These are phyloP conservation scores for Aspergillus heteromorphus DNA, from an alignment of 495 filamentous ascomycete species.

Conservation along the genomic window DNA sequence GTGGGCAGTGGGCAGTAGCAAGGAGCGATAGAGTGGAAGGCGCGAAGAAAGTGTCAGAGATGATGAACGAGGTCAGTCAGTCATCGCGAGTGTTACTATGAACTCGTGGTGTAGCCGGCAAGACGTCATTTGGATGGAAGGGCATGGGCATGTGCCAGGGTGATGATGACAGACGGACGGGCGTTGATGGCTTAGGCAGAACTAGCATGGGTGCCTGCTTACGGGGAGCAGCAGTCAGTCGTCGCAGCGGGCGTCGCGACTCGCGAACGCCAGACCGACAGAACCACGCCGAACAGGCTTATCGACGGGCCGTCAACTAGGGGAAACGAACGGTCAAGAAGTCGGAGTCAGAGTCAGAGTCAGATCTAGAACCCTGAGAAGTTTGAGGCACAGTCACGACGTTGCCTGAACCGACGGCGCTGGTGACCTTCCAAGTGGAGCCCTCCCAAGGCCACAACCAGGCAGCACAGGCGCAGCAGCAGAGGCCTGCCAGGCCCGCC, in stretches of 20 bases:
- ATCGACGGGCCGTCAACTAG: not conserved
- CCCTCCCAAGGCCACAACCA: not conserved
- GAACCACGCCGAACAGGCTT: not conserved
- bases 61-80: not conserved
- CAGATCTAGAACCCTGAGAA: not conserved
- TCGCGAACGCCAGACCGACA: not conserved
- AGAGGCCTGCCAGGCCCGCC: not conserved
- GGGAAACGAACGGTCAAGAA: not conserved
- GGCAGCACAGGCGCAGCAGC: not conserved
- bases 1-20: too few relatives aligned
- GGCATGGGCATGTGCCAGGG: conserved; percentile 2
- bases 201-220: conserved; percentile 4
- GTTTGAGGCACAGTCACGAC: not conserved
- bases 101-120: not conserved
- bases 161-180: not conserved
- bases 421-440: not conserved
- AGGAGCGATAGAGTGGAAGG: not conserved
- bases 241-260: not conserved
- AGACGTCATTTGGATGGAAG: conserved; percentile 1
- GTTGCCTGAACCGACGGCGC: not conserved
- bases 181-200: conserved; percentile 4
- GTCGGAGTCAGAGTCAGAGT: conserved; percentile 1
- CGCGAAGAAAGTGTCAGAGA: not conserved
- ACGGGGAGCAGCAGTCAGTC: not conserved
- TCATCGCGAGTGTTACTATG: not conserved